These are phyloP conservation scores for Paecilomyces dactylethromorphus DNA, from an alignment of 2,329 filamentous ascomycete species.

Conservation along the genomic window DNA sequence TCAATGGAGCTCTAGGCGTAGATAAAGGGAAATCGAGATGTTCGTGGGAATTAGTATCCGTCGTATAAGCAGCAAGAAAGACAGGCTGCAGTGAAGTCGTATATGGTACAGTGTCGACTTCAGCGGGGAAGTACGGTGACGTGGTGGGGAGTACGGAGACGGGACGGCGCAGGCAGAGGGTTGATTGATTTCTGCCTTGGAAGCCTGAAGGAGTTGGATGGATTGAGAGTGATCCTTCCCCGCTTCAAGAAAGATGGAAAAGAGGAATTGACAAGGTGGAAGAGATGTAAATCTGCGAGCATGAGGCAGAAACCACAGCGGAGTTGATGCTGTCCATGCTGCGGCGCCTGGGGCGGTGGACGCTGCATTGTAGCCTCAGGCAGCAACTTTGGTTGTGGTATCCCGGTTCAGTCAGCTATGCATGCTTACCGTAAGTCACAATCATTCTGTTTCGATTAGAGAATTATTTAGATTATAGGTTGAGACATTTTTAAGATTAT, in stretches of 20 bases:
- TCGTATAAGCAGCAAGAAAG: background rate
- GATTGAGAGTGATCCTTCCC: background rate
- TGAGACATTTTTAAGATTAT: too few species aligned
- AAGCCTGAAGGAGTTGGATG: background rate
- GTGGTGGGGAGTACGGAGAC: conserved; percentile 1
- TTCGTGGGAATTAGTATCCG: background rate
- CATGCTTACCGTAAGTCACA: background rate
- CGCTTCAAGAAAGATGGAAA: background rate
- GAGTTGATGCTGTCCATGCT: background rate
- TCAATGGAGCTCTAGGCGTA: background rate
- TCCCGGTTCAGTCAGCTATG: too few species aligned
- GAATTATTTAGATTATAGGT: too few species aligned
- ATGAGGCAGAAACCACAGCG: background rate
- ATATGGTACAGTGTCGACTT: background rate
- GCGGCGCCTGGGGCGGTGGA: background rate
- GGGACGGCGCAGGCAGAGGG: background rate
- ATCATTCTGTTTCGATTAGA: too few species aligned
- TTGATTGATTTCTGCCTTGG: background rate
- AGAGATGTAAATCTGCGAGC: background rate
- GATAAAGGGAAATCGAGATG: background rate
- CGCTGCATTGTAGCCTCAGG: background rate
- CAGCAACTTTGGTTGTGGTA: background rate
- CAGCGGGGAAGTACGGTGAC: conserved; percentile 3
- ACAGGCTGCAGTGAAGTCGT: background rate
- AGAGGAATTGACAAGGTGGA: background rate